These are phyloP conservation scores for Corynascus novoguineensis DNA, from an alignment of 495 filamentous ascomycete genomes.

Conservation along the genomic window DNA sequence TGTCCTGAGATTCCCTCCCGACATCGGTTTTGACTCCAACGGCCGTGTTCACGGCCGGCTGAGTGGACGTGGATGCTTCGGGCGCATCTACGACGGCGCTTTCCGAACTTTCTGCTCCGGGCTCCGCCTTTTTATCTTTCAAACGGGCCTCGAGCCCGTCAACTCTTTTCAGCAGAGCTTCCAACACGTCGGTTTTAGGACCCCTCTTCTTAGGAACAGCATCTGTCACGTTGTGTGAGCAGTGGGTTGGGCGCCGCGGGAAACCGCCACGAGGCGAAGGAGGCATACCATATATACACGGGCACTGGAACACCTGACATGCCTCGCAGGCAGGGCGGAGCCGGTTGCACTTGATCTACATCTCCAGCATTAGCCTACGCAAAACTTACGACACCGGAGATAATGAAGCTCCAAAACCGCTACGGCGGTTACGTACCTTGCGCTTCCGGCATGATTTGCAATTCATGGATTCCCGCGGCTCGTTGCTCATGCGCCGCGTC, in stretches of 20 bases:
- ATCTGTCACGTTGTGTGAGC: conserved; percentile 45
- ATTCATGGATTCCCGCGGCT: conserved; percentile 86
- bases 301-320: conserved; percentile 80
- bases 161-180: conserved; percentile 75
- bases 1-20: conserved; percentile 14
- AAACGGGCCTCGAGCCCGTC: conserved; percentile 76
- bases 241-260: not conserved
- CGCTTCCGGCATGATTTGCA: conserved; percentile 89
- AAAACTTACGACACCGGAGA: not conserved
- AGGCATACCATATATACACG: conserved; percentile 77
- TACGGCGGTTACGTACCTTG: conserved; percentile 50
- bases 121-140: conserved; percentile 54
- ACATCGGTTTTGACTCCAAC: not conserved
- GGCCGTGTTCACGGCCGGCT: conserved; percentile 8
- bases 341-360: conserved; percentile 84
- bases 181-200: conserved; percentile 82
- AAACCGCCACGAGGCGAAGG: not conserved
- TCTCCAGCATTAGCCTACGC: conserved; percentile 11
- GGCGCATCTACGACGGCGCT: conserved; percentile 14
- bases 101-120: conserved; percentile 40
- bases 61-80: conserved; percentile 18
- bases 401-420: not conserved
- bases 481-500: conserved; percentile 62
- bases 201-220: conserved; percentile 83
- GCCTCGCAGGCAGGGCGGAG: conserved; percentile 78